phyloP scores from a whole-genome alignment of 208 protist genomes.

The Histomonas meleagridis region DNA sequence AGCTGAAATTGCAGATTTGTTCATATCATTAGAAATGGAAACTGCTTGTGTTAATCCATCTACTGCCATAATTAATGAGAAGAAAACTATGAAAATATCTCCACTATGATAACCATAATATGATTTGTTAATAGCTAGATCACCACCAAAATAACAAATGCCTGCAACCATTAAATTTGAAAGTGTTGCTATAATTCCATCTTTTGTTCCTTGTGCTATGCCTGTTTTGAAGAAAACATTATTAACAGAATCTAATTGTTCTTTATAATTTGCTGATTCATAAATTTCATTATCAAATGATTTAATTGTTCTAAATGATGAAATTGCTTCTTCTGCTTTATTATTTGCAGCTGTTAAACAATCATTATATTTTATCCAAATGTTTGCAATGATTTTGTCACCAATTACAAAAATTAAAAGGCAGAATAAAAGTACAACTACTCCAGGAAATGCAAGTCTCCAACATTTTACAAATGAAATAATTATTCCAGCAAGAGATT shows the following conservation, averaged over 20 bases:
- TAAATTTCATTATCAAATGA: neutral
- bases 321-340: constrained; percentile 9
- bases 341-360: neutral
- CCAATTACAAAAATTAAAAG: neutral
- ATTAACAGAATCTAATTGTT: neutral
- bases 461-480: neutral
- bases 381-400: neutral
- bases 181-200: neutral
- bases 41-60: neutral
- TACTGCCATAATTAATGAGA: neutral
- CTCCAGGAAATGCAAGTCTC: neutral
- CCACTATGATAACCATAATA: neutral
- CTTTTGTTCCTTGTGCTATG: neutral
- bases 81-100: neutral
- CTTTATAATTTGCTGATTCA: neutral
- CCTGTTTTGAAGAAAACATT: neutral
- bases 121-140: neutral
- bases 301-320: neutral
- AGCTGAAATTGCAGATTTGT: neutral
- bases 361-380: neutral
- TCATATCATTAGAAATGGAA: neutral
- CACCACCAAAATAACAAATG: neutral
- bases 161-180: neutral
- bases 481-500: neutral
- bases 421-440: too few species aligned